Base-by-base conservation (phyloP, 2,329 filamentous ascomycete species). In the Ophiostoma piceae region DNA sequence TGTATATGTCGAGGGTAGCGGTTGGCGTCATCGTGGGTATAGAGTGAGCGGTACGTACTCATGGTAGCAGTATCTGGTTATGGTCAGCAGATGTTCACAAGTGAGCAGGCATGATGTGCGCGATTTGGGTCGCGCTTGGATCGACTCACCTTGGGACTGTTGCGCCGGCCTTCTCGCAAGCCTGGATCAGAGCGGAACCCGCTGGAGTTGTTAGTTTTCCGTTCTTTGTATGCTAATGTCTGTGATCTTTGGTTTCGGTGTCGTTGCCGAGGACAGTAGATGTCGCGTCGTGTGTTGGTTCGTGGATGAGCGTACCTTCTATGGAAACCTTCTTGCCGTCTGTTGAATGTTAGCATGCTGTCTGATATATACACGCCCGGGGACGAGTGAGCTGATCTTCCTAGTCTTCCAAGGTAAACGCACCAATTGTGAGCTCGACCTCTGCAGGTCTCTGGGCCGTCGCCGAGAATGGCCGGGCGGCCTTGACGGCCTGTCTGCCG, bases 271-370 rank as follows among this genome's bases (percentile, higher is more conserved):
- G 60, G 22, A 29, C 26, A 29, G 62, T 1, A 7, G 32, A 41
- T 39, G 37, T 51, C 66, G 66, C 19, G 60, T 39, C 29, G 26
- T 62, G 57, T 16, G 6, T 16, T 65, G 62, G 16, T n/a, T 41
- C 62, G 4, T 32, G 35, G 5, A 32, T 22, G 37, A 62, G 19
- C 76, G 75, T 89, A 96, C 93, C 92, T 91, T 97, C 93, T 80
- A 99, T 93, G 73, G 93, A 97, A 70, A 99, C 90, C 83, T 97
- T 96, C 85, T 97, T 97, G 79, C 94, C 95, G 88, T 99, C 94
- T 94, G 78, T 77, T 57, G 73, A 73, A 57, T n/a, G 51, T 67
- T 51, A 66, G 39, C 47, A n/a, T 16, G n/a, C 3, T 14, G 19
- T 54, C 12, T n/a, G n/a, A n/a, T 22, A 51, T 32, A 64, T 71